These are phyloP conservation scores for Claviceps spartinae DNA, from an alignment of 2,329 filamentous ascomycete species.

Conservation along the genomic window DNA sequence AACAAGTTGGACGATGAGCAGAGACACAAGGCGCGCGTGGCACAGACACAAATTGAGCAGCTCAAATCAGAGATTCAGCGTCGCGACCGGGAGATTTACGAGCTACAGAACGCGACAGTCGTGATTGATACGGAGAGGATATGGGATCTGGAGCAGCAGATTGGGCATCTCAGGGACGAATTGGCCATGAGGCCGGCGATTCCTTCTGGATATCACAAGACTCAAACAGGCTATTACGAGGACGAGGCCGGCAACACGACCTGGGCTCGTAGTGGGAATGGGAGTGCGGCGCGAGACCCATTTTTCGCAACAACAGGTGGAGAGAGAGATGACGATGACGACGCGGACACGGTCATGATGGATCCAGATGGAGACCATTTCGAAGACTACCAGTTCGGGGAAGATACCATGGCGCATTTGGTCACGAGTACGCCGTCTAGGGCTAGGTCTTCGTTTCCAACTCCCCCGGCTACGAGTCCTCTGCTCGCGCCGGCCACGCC, in stretches of 20 bases:
- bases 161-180: conserved; percentile 22
- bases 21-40: conserved; percentile 23
- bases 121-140: conserved; percentile 33
- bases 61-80: conserved; percentile 35
- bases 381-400: conserved; percentile 29
- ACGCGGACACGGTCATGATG: conserved; percentile 20
- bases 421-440: conserved; percentile 37
- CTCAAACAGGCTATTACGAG: no score
- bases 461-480: conserved; percentile 42
- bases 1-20: conserved; percentile 37
- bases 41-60: conserved; percentile 32
- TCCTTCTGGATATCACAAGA: no score
- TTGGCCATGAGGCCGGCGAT: conserved; percentile 14
- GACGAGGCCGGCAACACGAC: conserved; percentile 5
- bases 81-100: conserved; percentile 39
- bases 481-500: conserved; percentile 15
- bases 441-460: conserved; percentile 34
- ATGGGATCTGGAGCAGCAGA: conserved; percentile 27
- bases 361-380: conserved; percentile 17
- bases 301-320: neutral
- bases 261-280: neutral
- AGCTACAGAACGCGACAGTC: conserved; percentile 36
- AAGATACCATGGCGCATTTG: conserved; percentile 37
- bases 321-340: neutral
- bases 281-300: neutral